Base-by-base conservation (phyloP, 768 basidiomycete species). In the Xanthoconium stramineum region DNA sequence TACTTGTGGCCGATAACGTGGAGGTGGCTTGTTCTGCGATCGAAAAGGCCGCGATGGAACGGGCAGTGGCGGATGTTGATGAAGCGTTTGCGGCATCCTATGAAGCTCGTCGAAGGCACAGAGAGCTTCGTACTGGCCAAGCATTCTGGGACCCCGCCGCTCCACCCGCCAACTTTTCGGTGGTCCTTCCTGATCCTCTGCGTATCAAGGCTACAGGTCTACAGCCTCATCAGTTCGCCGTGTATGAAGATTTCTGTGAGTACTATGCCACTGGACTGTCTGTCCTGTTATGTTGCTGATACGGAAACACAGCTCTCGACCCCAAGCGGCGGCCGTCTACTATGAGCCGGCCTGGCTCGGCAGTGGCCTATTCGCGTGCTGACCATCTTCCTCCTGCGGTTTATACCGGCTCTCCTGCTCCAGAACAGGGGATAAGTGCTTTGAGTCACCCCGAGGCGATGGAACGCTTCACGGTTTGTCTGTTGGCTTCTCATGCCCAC, bases 1-100 rank as follows among this genome's bases (percentile, higher is more conserved):
- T 95, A 33, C 80, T 98, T 38, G 93, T 95, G 14, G 83, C 86
- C 56, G 95, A 98, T 63, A 98, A 99, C 65, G 78, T 97, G 49
- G 95, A 98, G 43, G 79, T 91, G 45, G 96, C 96, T 15, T 98
- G 96, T 68, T 82, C 84, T 52, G 91, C 94, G 10, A 95, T 99
- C 60, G 94, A 98, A 74, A 95, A 93, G 65, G 95, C 95, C 6
- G 97, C 97, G 0, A 97, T 97, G 90, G 95, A 98, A 65, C 85
- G 93, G 56, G 95, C 95, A 8, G 83, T 93, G 50, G 81, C 84
- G 5, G 97, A 98, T 64, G 90, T 97, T 8, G 97, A 99, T 68
- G 94, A 96, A 58, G 86, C 84, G 24, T 91, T 99, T 58, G 79
- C 83, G 3, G 60, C 82, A 28, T 89, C 94, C 11, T 97, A 94